These are phyloP conservation scores for Rhizoclosmatium globosum DNA, from an alignment of 192 early-diverging fungal genomes.

Conservation along the genomic window DNA sequence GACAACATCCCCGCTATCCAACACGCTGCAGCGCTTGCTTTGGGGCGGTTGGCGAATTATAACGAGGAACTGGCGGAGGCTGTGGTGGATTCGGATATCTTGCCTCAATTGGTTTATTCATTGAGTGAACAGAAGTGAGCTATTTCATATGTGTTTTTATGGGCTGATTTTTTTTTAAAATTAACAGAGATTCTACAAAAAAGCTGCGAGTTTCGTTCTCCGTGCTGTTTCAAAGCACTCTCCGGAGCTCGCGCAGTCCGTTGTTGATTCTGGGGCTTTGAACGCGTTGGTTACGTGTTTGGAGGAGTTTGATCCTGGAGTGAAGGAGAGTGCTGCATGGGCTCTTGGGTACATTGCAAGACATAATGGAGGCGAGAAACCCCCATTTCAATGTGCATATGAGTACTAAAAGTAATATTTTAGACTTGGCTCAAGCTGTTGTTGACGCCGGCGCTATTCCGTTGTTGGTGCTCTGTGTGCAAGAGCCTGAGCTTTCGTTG, in stretches of 20 bases:
- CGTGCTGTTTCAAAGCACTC: constrained; percentile 67
- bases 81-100: constrained; percentile 63
- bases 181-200: constrained; percentile 65
- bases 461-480: constrained; percentile 63
- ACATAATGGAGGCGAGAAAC: constrained; percentile 57
- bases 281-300: constrained; percentile 61
- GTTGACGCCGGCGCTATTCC: constrained; percentile 67
- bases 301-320: constrained; percentile 70
- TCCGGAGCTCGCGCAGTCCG: constrained; percentile 60
- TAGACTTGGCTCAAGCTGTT: constrained; percentile 63
- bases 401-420: constrained; percentile 22
- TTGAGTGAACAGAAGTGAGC: constrained; percentile 62
- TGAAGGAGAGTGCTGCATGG: constrained; percentile 68
- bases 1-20: constrained; percentile 65
- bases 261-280: constrained; percentile 62
- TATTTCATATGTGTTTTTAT: neutral
- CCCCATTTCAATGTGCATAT: neutral
- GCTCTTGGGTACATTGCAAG: constrained; percentile 68
- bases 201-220: constrained; percentile 64
- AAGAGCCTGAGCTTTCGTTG: constrained; percentile 64
- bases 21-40: constrained; percentile 65
- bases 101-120: constrained; percentile 63
- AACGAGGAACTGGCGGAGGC: constrained; percentile 63
- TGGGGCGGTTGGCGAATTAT: constrained; percentile 66
- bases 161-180: constrained; percentile 16